Conservation (phyloP, 2,329 filamentous ascomycete genomes). For the Colletotrichum melonis region DNA sequence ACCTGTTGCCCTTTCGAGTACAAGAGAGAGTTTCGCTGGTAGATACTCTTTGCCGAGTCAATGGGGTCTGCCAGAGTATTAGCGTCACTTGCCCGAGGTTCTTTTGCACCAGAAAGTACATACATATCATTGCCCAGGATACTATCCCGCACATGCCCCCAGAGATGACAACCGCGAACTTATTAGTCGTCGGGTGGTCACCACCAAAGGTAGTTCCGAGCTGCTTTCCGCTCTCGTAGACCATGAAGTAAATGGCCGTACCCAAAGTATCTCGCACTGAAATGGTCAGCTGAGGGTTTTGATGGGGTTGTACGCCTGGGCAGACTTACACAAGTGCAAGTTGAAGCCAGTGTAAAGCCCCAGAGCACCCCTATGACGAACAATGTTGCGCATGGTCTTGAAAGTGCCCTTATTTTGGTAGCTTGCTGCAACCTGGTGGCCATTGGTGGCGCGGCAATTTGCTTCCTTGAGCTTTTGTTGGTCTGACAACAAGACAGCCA, state of each 20-base stretch:
- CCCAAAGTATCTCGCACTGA: constrained; percentile 84
- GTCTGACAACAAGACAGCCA: constrained; percentile 80
- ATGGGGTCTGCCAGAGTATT: constrained; percentile 66
- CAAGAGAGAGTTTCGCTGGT: constrained; percentile 83
- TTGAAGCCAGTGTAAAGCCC: constrained; percentile 86
- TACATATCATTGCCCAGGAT: constrained; percentile 83
- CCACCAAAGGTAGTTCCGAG: constrained; percentile 79
- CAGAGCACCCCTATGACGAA: constrained; percentile 77
- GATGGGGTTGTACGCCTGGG: constrained; percentile 29
- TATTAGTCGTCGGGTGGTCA: constrained; percentile 79
- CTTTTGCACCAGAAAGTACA: constrained; percentile 43
- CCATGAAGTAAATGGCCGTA: constrained; percentile 88
- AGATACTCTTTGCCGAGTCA: constrained; percentile 87
- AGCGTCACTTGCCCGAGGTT: constrained; percentile 9
- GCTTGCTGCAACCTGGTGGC: constrained; percentile 71
- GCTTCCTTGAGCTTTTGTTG: constrained; percentile 54
- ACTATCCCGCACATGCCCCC: constrained; percentile 86
- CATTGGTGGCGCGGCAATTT: constrained; percentile 54
- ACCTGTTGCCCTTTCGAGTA: constrained; percentile 73
- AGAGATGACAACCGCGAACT: constrained; percentile 81
- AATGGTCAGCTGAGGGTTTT: constrained; percentile 10
- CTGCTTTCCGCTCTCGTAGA: constrained; percentile 89
- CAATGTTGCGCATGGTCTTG: constrained; percentile 80
- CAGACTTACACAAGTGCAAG: constrained; percentile 77
- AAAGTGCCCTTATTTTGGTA: constrained; percentile 84